Percentiles rank a stretch among this genome's conserved stretches.
Conservation (phyloP, 129 eudicot species). For the Chrysanthemum lavandulifolium region DNA sequence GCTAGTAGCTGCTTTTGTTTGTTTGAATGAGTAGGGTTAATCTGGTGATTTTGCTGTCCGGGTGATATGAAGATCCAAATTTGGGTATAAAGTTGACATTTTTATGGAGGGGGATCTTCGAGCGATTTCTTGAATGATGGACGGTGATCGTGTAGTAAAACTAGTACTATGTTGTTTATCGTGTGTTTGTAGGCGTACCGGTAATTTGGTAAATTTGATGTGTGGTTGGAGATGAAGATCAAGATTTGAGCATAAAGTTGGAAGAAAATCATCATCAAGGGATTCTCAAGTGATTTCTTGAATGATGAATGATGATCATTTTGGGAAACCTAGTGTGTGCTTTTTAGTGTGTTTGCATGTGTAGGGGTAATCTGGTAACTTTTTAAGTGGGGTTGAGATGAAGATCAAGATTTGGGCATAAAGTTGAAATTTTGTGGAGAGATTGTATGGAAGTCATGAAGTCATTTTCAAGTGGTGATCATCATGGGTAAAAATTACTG, state of each 20-base stretch:
- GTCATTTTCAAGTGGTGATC: constrained; percentile 1
- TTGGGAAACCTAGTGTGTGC: neutral
- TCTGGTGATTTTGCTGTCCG: constrained; percentile 19
- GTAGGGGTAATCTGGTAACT: constrained; percentile 21
- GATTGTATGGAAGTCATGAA: constrained; percentile 5
- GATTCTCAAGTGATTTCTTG: constrained; percentile 25
- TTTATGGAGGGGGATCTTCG: constrained; percentile 13
- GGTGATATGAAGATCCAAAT: constrained; percentile 18
- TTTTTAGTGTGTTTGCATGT: neutral
- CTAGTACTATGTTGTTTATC: no score
- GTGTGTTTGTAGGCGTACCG: constrained; percentile 5
- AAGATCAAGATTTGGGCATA: constrained; percentile 17
- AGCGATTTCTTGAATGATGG: constrained; percentile 25
- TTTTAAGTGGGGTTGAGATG: constrained; percentile 13
- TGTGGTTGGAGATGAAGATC: constrained; percentile 16
- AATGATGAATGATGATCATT: constrained; percentile 21
- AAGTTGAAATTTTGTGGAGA: constrained; percentile 14
- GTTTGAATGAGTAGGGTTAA: neutral
- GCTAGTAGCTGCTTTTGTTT: constrained; percentile 16
- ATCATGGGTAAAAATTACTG: neutral
- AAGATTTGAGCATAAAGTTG: constrained; percentile 19
- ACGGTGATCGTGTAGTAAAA: constrained; percentile 4
- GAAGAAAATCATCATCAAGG: constrained; percentile 9
- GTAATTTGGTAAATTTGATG: constrained; percentile 15
- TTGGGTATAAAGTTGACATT: constrained; percentile 19